Conservation (phyloP, 129 eudicot species). For the Flaveria trinervia region DNA sequence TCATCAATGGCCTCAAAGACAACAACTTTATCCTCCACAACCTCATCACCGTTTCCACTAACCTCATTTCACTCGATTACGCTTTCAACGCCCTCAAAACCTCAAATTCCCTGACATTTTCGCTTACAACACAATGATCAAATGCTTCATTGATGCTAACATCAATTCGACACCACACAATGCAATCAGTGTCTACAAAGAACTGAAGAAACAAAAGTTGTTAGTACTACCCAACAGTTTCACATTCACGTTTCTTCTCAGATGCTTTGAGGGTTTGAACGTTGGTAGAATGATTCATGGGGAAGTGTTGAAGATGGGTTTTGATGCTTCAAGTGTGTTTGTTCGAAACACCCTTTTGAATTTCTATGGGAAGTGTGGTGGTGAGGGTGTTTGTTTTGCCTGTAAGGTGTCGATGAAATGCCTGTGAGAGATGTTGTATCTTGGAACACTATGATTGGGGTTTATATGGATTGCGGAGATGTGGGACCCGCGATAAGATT, state of each 20-base stretch:
- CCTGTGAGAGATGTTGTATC: constrained; percentile 58
- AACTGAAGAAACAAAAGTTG: constrained; percentile 35
- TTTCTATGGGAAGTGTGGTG: constrained; percentile 45
- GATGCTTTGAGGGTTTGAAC: constrained; percentile 37
- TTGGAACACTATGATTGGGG: constrained; percentile 66
- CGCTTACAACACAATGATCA: constrained; percentile 56
- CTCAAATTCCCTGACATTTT: constrained; percentile 30
- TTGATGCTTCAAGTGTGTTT: constrained; percentile 50
- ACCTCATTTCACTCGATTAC: constrained; percentile 55
- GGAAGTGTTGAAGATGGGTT: constrained; percentile 54
- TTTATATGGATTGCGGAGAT: constrained; percentile 51
- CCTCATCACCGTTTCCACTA: constrained; percentile 46
- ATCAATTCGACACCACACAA: constrained; percentile 22
- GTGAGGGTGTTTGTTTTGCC: constrained; percentile 34
- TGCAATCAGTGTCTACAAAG: constrained; percentile 31
- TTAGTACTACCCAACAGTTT: constrained; percentile 45
- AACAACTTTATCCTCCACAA: constrained; percentile 44
- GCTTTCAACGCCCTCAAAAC: constrained; percentile 41
- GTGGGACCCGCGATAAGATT: constrained; percentile 47
- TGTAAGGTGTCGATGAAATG: constrained; percentile 55
- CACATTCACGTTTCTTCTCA: constrained; percentile 58
- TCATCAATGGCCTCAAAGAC: constrained; percentile 44
- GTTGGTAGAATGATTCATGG: constrained; percentile 51
- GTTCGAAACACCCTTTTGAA: constrained; percentile 55
- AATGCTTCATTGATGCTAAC: constrained; percentile 41